Base-by-base conservation (phyloP, 2,329 filamentous ascomycete genomes). In the Botrytis hyacinthi region DNA sequence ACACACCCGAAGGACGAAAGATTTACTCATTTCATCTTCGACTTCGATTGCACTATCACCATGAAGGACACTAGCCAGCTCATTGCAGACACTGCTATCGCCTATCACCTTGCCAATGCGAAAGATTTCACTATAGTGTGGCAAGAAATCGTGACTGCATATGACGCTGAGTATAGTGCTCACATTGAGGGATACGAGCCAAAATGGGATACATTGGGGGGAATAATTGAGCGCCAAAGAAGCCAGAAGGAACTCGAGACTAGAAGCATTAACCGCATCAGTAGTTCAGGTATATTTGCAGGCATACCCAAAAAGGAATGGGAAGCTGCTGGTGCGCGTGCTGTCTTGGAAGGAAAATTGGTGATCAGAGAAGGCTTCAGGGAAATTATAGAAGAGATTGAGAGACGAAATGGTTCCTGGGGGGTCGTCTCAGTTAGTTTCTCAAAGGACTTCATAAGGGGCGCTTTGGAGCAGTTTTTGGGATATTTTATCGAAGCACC, bases 41-140 rank as follows among this genome's bases (percentile, higher is more conserved):
- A 81, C 72, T 81, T 81, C 63, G 80, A 81, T 32, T 76, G 78
- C 18, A 81, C 80, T n/a, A 79, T 81, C 61, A 81, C 80, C 37
- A 76, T 70, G 9, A 74, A 76, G 69, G 80, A 81, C 63, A 81
- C 80, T 7, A 80, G 78, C 4, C 62, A 59, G 6, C 62, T 71
- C 6, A 61, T 81, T 32, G 74, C 74, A 65, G 54, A 76, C 9
- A 59, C 73, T 37, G 79, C 67, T 26, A 61, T 78, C 9, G 14
- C 61, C 29, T 44, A 37, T 44, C 76, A 79, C 18, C 67, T 69
- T 10, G n/a, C 26, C 4, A 66, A 44, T 26, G 73, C 74, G 7
- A 59, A 46, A 18, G 71, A 78, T 51, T 48, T 74, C 22, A 69
- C 60, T 18, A 2, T 63, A 54, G 59, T 35, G 18, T 77, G 73